These are phyloP conservation scores for Kwoniella shivajii DNA, from an alignment of 1,284 basidiomycete genomes.

Conservation along the genomic window DNA sequence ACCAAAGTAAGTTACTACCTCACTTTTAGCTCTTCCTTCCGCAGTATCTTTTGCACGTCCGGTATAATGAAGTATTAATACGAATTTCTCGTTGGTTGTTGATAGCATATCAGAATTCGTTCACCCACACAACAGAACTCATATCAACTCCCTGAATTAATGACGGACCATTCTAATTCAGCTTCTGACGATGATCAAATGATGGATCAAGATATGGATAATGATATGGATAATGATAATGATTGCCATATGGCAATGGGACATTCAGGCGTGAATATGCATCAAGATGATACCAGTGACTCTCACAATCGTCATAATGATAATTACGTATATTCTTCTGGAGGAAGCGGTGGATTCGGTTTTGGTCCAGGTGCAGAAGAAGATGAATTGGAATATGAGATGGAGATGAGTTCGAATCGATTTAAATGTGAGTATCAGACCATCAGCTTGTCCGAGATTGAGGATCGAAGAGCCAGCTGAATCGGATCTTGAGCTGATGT, in stretches of 20 bases:
- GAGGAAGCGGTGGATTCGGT: conserved; percentile 47
- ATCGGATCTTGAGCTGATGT: too few relatives aligned
- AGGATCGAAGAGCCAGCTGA: too few relatives aligned
- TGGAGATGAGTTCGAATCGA: conserved; percentile 15
- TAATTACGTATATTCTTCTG: conserved; percentile 11
- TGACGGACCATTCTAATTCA: conserved; percentile 42
- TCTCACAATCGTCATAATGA: neutral
- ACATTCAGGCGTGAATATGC: conserved; percentile 1
- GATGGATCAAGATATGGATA: conserved; percentile 46
- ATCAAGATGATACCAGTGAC: neutral
- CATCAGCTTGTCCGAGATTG: neutral
- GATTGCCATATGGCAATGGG: conserved; percentile 24
- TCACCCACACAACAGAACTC: conserved; percentile 32
- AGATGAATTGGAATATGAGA: conserved; percentile 39
- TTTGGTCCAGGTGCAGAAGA: conserved; percentile 52
- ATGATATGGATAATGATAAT: conserved; percentile 31
- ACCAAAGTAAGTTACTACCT: conserved; percentile 26
- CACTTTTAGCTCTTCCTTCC: neutral
- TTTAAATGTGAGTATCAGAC: conserved; percentile 15
- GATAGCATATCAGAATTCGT: conserved; percentile 31
- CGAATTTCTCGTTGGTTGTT: neutral
- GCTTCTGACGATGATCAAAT: conserved; percentile 41
- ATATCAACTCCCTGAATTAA: conserved; percentile 39
- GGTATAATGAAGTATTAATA: neutral
- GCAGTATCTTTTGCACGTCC: neutral